Percentiles rank a stretch among this genome's conserved stretches.
Conservation (phyloP, 2,329 filamentous ascomycete species). For the Fusarium staphyleae region DNA sequence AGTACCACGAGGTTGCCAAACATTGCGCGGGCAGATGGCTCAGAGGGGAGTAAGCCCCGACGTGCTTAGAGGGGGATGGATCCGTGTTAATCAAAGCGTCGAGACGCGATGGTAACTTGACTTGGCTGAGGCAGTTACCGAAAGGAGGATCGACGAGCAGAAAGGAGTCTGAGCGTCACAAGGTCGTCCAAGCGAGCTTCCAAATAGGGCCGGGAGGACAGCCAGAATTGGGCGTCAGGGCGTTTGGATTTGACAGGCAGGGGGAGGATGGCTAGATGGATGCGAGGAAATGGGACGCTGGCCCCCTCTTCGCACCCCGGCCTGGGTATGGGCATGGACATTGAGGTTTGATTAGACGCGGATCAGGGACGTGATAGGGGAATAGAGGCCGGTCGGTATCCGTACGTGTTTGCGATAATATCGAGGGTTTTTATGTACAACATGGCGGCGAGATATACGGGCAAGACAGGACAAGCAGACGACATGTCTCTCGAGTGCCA, state of each 20-base stretch:
- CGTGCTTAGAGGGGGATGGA: background rate
- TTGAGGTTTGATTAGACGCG: conserved; percentile 31
- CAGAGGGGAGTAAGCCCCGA: conserved; percentile 6
- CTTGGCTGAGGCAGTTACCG: conserved; percentile 18
- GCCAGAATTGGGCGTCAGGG: too few relatives aligned
- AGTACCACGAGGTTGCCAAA: background rate
- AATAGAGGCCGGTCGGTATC: conserved; percentile 10
- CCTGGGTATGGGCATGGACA: conserved; percentile 12
- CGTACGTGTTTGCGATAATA: too few relatives aligned
- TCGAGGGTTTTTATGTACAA: background rate
- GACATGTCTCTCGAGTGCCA: background rate
- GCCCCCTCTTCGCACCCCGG: background rate
- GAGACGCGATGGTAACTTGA: conserved; percentile 2
- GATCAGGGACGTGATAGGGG: conserved; percentile 30
- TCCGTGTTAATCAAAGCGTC: background rate
- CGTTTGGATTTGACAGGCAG: conserved; percentile 25
- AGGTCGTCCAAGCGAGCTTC: conserved; percentile 9
- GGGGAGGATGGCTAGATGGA: background rate
- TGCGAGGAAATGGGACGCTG: background rate
- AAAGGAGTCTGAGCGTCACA: conserved; percentile 7
- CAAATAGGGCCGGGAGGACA: conserved; percentile 9
- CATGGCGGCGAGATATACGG: background rate
- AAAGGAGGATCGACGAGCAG: conserved; percentile 35
- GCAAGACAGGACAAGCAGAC: too few relatives aligned
- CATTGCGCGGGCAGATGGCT: background rate